Base-by-base conservation (phyloP, 345 rosid genomes). In the Theobroma cacao region DNA sequence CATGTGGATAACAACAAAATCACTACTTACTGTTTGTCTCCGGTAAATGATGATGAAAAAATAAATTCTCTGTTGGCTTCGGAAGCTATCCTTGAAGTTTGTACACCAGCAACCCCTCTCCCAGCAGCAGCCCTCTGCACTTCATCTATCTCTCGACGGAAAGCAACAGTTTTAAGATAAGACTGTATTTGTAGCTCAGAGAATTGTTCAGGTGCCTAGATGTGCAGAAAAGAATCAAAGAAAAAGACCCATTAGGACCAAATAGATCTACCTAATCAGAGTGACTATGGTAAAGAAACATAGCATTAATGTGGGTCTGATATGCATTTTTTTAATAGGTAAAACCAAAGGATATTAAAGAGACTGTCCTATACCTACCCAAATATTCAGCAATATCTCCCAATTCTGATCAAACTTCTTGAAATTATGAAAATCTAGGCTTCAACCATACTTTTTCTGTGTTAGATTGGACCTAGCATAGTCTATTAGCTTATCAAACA, bases 21-120 rank as follows among this genome's bases (percentile, higher is more conserved):
- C 30, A 78, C 65, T 52, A 84, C 91, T 91, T 84, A 96, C 99
- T 91, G 89, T 88, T 94, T 96, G 80, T 96, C 91, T 31, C 99
- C 99, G 59, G 88, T 81, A 85, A 90, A 96, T 24, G 97, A 88
- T 73, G 98, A 91, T 0, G 99, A 96, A 80, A 92, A 94, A 77
- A 96, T 92, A 85, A 90, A 96, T 83, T 94, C 98, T 84, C 92
- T 90, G 81, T 94, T 94, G 73, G 98, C 95, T 89, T 96, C 99
- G 40, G 98, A 94, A 17, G 99, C 97, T 79, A 94, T 96, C 77
- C 95, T 82, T 70, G 99, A 89, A 84, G 97, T 91, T 79, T 88
- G 97, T 64, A 94, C 88, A 68, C 98, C 99, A 84, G 90, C 92
- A 52, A 94, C 86, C 59, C 88, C 97, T 71, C 86, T 88, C 79